A percentile compares a stretch with the other conserved stretches of the same genome.
These are phyloP conservation scores for Cytospora piceae DNA, from an alignment of 2,329 filamentous ascomycete species.

Conservation along the genomic window DNA sequence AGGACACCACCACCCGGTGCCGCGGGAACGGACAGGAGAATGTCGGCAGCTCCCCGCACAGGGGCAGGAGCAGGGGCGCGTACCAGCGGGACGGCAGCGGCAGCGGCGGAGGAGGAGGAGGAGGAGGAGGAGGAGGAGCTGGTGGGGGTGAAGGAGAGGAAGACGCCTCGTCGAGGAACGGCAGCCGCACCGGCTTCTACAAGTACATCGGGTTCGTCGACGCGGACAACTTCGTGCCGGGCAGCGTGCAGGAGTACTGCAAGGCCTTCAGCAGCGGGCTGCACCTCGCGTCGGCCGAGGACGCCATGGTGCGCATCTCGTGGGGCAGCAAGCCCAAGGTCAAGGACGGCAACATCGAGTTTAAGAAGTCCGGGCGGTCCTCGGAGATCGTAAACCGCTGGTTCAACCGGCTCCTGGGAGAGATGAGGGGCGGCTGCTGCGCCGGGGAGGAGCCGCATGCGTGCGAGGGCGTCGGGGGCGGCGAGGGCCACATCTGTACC, in stretches of 20 bases:
- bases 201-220: slow-evolving; percentile 42
- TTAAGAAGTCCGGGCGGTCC: slow-evolving; percentile 37
- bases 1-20: not conserved
- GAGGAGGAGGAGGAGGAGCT: no score
- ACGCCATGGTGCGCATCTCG: slow-evolving; percentile 40
- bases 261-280: slow-evolving; percentile 39
- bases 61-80: slow-evolving; percentile 9
- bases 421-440: slow-evolving; percentile 21
- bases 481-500: slow-evolving; percentile 35
- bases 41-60: slow-evolving; percentile 1
- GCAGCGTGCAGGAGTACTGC: slow-evolving; percentile 41
- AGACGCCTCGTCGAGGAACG: not conserved
- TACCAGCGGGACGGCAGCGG: not conserved
- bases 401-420: slow-evolving; percentile 36
- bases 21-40: slow-evolving; percentile 1
- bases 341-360: slow-evolving; percentile 34
- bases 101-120: not conserved
- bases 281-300: slow-evolving; percentile 33
- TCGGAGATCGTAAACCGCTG: slow-evolving; percentile 39
- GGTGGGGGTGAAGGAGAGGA: no score
- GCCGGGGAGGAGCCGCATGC: not conserved
- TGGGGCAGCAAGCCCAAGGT: slow-evolving; percentile 42
- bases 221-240: slow-evolving; percentile 40
- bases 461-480: slow-evolving; percentile 3
- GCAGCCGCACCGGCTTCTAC: slow-evolving; percentile 23